Conservation (phyloP, 805 yeast species). For the Hanseniaspora mollemarum region DNA sequence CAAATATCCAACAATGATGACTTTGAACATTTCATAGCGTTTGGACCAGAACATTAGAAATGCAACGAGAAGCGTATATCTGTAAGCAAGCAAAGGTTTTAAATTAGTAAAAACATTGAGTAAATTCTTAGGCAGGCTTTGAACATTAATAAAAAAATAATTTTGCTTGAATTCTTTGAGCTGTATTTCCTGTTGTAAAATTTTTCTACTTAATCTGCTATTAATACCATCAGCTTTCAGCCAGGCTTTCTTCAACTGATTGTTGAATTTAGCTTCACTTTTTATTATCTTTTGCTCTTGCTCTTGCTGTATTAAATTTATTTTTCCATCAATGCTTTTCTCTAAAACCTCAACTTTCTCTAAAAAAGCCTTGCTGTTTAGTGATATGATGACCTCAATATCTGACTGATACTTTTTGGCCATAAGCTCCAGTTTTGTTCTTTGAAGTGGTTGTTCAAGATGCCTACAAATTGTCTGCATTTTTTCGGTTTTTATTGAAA, state of each 20-base stretch:
- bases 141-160: not conserved
- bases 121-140: not conserved
- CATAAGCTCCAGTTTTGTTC: not conserved
- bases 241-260: not conserved
- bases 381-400: not conserved
- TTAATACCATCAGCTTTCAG: not conserved
- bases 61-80: not conserved
- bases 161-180: not conserved
- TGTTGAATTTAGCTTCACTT: not conserved
- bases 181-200: not conserved
- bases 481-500: conserved; percentile 2
- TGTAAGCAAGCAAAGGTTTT: not conserved
- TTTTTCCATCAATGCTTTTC: not conserved
- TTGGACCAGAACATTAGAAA: not conserved
- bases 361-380: not conserved
- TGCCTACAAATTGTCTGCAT: not conserved
- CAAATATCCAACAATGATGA: not conserved
- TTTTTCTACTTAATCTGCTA: not conserved
- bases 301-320: not conserved
- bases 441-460: conserved; percentile 4
- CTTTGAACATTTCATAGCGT: not conserved
- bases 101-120: not conserved
- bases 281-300: not conserved
- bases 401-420: not conserved
- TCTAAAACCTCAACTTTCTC: not conserved